Evolutionary conservation across 1,139 yeast genomes (phyloP), one percentile per base, ranked within the genome.

Genomic region (Hansenula sp.): DNA sequence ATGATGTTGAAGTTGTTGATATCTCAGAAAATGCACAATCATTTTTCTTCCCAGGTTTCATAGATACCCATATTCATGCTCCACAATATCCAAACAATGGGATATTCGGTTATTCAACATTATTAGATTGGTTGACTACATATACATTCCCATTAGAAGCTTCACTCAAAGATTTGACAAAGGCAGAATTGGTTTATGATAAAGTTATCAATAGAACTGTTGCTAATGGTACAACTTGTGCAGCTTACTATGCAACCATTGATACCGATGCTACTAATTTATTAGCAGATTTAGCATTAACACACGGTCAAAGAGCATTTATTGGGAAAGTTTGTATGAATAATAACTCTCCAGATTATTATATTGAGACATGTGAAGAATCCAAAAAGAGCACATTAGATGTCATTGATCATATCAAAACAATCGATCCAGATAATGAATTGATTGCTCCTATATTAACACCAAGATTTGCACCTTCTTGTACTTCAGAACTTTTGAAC

Each of bases 301-400:
- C 65, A 34, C 55, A 65, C 29, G 96, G 96, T 18, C 97, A 90
- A 62, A 70, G 97, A 45, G 96, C 96, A 0, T 75, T 86, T 47
- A 81, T 92, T 25, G 98, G 98, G 4, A 82, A 94, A 50, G 96
- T 88, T n/a, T 92, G 97, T 60, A 90, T 92, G 97, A 75, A 79
- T 50, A 66, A 75, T 21, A 72, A 80, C 50, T 79, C 85, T 27
- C 94, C 94, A 1, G 81, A 74, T 24, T 84, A 78, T 58, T 77
- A 79, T 56, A 57, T 69, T 38, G 96, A 89, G 56, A 67, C 75
- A 2, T 62, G 70, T n/a, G 75, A 73, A 7, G 78, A 79, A 41
- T 77, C 89, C 39, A 62, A 79, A 38, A 51, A 62, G n/a, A 75
- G 83, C 7, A 82, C 84, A 52, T 54, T 69, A 18, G 65, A 69